Evolutionary conservation across 148 eudicot genomes (phyloP), one percentile per base, ranked within the genome.

Genomic region (Vaccinium darrowii): DNA sequence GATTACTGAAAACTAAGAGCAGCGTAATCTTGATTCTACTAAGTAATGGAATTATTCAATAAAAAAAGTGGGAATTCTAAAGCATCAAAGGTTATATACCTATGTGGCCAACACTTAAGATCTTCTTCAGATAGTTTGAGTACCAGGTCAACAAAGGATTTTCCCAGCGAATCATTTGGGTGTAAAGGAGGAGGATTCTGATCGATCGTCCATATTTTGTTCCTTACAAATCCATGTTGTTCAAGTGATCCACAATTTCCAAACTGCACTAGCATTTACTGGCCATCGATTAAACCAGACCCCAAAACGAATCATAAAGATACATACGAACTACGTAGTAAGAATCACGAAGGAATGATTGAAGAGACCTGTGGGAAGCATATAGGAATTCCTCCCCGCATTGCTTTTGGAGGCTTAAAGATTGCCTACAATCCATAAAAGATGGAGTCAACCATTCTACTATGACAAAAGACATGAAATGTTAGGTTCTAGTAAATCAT

Each of bases 311-410:
- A 80, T 36, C 67, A 81, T 21, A 21, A 63, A 57, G 5, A 75
- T 6, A 57, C 79, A 57, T 79, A n/a, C 39, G 4, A 30, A 60
- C 57, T 21, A 85, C 7, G 58, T 33, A 36, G 53, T 86, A 63
- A 76, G 54, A 86, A 12, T 21, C 16, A 30, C 6, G 19, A 49
- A 76, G 52, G 51, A 63, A 80, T 49, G 67, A 79, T 49, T n/a
- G 33, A 81, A 43, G n/a, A 49, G 90, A 97, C 99, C 99, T 97
- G 95, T 36, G 99, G 99, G 81, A 97, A 97, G 87, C 98, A 97
- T 81, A 94, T 89, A 78, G 98, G 92, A 27, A 94, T 94, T 76
- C 99, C 99, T 84, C 99, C 99, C 75, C 98, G 90, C 92, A 90
- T 91, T 12, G 93, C 93, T 86, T 94, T 95, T 18, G 98, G 94